Percentiles rank a stretch among this genome's conserved stretches.
phyloP scores from a whole-genome alignment of 106 monocot genomes.

The Platanthera guangdongensis region DNA sequence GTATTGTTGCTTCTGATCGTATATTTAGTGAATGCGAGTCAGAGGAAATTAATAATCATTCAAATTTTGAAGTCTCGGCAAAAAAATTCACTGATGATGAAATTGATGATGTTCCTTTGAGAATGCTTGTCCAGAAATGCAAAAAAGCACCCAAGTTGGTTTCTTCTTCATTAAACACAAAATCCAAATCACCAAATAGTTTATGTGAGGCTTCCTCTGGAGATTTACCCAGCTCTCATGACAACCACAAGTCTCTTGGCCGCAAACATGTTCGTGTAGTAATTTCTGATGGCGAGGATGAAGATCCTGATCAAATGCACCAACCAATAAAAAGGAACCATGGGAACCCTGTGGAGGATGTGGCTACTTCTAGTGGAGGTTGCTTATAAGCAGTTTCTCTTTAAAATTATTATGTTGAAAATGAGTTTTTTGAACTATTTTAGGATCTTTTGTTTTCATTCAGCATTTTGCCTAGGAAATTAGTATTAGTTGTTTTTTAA shows the following conservation, averaged over 20 bases:
- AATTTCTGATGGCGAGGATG: constrained; percentile 87
- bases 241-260: constrained; percentile 24
- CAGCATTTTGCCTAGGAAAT: not conserved
- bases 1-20: constrained; percentile 30
- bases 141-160: constrained; percentile 34
- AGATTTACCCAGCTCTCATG: constrained; percentile 17
- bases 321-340: constrained; percentile 13
- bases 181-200: constrained; percentile 9
- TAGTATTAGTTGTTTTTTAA: constrained; percentile 4
- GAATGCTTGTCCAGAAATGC: constrained; percentile 26
- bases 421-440: not conserved
- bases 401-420: constrained; percentile 1
- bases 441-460: not conserved
- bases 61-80: constrained; percentile 6
- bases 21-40: constrained; percentile 14
- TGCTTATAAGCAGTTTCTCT: constrained; percentile 1
- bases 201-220: constrained; percentile 8
- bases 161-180: constrained; percentile 17
- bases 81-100: constrained; percentile 13
- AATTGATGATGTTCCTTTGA: constrained; percentile 43
- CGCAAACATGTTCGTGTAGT: constrained; percentile 68
- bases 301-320: constrained; percentile 24
- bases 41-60: constrained; percentile 14
- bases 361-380: constrained; percentile 30
- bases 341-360: constrained; percentile 13